Evolutionary conservation across 2,329 filamentous ascomycete genomes (phyloP).

Genomic region (Penicillium sp.): DNA sequence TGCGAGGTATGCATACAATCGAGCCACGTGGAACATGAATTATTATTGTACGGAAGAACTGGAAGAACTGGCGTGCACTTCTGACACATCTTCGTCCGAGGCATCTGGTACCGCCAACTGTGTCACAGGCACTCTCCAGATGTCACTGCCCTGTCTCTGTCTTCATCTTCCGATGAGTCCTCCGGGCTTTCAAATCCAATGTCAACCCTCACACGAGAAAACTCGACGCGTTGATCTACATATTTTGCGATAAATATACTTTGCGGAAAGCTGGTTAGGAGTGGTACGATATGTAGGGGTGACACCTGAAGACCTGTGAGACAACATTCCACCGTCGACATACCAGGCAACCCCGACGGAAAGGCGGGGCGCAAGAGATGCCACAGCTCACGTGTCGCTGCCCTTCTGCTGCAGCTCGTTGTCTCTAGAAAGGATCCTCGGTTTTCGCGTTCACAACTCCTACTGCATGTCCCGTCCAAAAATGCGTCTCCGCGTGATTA

Average conservation of each 20-base stretch:
- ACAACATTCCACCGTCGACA: neutral
- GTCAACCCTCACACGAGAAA: neutral
- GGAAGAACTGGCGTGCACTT: neutral
- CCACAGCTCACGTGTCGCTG: neutral
- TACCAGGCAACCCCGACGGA: neutral
- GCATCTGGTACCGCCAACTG: too few species aligned
- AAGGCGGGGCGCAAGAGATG: neutral
- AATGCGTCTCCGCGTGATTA: constrained; percentile 9
- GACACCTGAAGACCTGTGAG: neutral
- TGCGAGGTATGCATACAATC: neutral
- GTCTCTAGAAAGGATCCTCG: neutral
- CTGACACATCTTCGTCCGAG: neutral
- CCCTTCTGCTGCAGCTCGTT: neutral
- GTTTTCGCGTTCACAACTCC: neutral
- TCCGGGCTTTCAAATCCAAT: too few species aligned
- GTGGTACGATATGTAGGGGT: neutral
- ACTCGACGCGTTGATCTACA: neutral
- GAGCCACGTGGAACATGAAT: neutral
- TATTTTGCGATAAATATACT: neutral
- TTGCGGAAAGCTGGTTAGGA: neutral
- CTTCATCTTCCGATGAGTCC: too few species aligned
- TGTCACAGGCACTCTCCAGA: too few species aligned
- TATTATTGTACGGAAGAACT: neutral
- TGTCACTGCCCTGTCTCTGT: too few species aligned
- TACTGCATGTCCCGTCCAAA: neutral